Evolutionary conservation across 495 filamentous ascomycete genomes (phyloP), one percentile per base, ranked within the genome.

Genomic region (Cercophora sp.): DNA sequence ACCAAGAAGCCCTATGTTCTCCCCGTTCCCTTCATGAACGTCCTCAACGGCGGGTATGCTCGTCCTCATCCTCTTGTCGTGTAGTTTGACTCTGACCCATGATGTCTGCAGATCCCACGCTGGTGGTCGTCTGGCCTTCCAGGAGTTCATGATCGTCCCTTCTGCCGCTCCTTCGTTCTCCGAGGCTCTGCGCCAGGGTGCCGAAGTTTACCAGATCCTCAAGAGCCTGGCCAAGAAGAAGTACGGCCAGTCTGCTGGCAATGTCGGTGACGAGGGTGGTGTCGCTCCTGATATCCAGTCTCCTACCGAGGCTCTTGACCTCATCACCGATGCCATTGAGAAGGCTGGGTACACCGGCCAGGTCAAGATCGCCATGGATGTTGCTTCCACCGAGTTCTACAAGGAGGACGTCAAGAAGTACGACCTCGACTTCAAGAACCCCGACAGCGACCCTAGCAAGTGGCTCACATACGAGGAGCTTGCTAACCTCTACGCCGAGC

Each of bases 81-180:
- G n/a, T n/a, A n/a, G n/a, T n/a, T n/a, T n/a, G n/a, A n/a, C n/a
- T n/a, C n/a, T n/a, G n/a, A 22, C n/a, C 15, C 47, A 77, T 60
- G n/a, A 16, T 11, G 13, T 16, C 18, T 45, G 39, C 53, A 80
- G 79, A 57, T 97, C 92, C 64, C 94, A 99, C 79, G 94, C 94
- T 58, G 94, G 94, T 82, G 94, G 94, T 65, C 89, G 93, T 71
- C 80, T 99, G 51, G 94, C 94, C 56, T 99, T 99, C 86, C 94
- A 99, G 77, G 94, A 99, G 75, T 99, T 99, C 85, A 99, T 99
- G 94, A 96, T 99, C 64, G 94, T 97, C 42, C 94, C 94, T 54
- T 84, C 80, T 45, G 66, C 71, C 45, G 92, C 92, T 58, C 83
- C 88, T 51, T 81, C 87, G 51, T 98, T 98, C 83, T 83, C 85